Evolutionary conservation across 2,329 filamentous ascomycete genomes (phyloP), one percentile per base, ranked within the genome.

Genomic region (Trichothecium roseum): DNA sequence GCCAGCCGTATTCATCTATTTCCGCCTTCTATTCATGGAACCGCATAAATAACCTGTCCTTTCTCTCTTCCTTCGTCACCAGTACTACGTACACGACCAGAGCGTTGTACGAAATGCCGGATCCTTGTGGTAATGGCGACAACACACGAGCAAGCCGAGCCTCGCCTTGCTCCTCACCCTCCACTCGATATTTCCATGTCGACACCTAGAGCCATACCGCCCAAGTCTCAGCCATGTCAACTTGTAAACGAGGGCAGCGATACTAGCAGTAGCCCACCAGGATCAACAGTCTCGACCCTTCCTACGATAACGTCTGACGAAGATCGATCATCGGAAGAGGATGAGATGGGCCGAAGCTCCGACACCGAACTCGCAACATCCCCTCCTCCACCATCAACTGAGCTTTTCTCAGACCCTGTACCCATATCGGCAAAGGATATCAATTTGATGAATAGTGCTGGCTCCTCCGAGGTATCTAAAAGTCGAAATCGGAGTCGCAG

Each of bases 381-480:
- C 30, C 43, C 45, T 31, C 48, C 52, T 8, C 53, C 51, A 28
- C 54, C 52, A 22, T 47, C 52, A n/a, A 55, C 52, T 5, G 52
- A 54, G 30, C 20, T 6, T 24, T 24, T 24, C 20, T 10, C 20
- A 24, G 20, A 24, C 10, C 45, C 44, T 18, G 26, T 32, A 10
- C 30, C 18, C 31, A 37, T 37, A 29, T 40, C 20, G 32, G 12
- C 20, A 26, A 40, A 35, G 38, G 39, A 8, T 18, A 34, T 28
- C 15, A 13, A 27, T 27, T 27, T 14, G 13, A 28, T 4, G 15
- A 34, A 17, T n/a, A 32, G 30, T 32, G 32, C 29, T 4, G 36
- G 29, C 4, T 29, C 34, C 30, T 33, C 37, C 20, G 42, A 41
- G 15, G 24, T 41, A 14, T 18, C 29, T 8, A 47, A 42, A 29